Percentiles rank a stretch among this genome's conserved stretches.
Conservation (phyloP, 805 yeast species). For the Schwanniomyces pseudopolymorphus region DNA sequence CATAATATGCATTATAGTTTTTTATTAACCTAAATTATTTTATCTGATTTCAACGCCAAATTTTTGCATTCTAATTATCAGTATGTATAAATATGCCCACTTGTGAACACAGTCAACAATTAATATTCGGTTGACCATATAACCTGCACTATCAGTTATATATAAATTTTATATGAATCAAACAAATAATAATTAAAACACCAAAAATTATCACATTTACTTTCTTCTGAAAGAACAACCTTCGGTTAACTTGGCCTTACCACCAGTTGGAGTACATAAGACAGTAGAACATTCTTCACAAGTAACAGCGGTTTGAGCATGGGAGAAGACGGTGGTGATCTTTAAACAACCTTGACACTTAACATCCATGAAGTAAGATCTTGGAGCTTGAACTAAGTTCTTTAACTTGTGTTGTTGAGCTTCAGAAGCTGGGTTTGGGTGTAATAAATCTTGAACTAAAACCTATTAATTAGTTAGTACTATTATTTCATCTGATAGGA, state of each 20-base stretch:
- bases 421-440: slow-evolving; percentile 98
- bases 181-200: slow-evolving; percentile 1
- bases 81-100: background rate
- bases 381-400: slow-evolving; percentile 95
- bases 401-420: slow-evolving; percentile 96
- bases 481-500: background rate
- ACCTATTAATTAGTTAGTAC: slow-evolving; percentile 51
- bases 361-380: slow-evolving; percentile 99
- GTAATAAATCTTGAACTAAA: slow-evolving; percentile 97
- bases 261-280: slow-evolving; percentile 99
- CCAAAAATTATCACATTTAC: slow-evolving; percentile 46
- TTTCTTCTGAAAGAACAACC: slow-evolving; percentile 99
- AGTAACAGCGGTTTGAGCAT: slow-evolving; percentile 99
- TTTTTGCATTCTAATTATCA: slow-evolving; percentile 1
- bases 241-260: slow-evolving; percentile 99
- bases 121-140: background rate
- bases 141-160: background rate
- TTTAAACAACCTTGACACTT: slow-evolving; percentile 99
- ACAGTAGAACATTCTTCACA: slow-evolving; percentile 99
- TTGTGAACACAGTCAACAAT: background rate
- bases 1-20: slow-evolving; percentile 8
- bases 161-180: background rate
- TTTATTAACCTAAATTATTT: slow-evolving; percentile 5
- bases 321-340: slow-evolving; percentile 99
- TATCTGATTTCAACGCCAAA: slow-evolving; percentile 1